phyloP scores from a whole-genome alignment of 306 rosid genomes.

The Castanospermum australe region DNA sequence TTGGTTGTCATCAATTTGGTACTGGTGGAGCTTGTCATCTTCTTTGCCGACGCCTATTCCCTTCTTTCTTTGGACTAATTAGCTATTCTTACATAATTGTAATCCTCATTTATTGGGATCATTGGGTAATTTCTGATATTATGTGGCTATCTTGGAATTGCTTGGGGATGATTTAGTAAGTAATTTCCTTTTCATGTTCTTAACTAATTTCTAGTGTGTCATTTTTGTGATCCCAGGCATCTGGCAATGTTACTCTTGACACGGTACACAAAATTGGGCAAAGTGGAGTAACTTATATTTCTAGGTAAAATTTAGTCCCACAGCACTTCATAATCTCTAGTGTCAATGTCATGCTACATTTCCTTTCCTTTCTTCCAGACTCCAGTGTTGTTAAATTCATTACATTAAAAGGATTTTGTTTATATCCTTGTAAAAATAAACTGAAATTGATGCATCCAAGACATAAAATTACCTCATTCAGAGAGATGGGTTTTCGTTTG shows the following conservation, averaged over 20 bases:
- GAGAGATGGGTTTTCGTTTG: not conserved
- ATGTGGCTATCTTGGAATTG: slow-evolving; percentile 1
- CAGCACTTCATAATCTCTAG: slow-evolving; percentile 13
- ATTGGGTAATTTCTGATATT: not conserved
- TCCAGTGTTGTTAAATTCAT: not conserved
- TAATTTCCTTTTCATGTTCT: not conserved
- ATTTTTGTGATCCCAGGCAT: slow-evolving; percentile 55
- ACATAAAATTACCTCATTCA: not conserved
- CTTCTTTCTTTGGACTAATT: not conserved
- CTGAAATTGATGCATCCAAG: not conserved
- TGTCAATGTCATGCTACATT: not conserved
- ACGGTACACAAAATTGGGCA: slow-evolving; percentile 75
- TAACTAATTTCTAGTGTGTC: slow-evolving; percentile 17
- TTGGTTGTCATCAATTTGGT: not conserved
- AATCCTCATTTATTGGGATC: not conserved
- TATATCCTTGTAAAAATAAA: not conserved
- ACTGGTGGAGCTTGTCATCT: not conserved
- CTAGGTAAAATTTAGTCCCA: slow-evolving; percentile 58
- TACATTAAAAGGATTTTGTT: not conserved
- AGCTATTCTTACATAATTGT: not conserved
- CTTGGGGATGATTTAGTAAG: not conserved
- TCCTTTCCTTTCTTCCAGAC: not conserved
- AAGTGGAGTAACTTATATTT: slow-evolving; percentile 86
- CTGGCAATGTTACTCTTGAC: slow-evolving; percentile 88
- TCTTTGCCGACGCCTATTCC: not conserved